Conservation (phyloP, 1,284 basidiomycete species). For the Apiotrichum porosum region DNA sequence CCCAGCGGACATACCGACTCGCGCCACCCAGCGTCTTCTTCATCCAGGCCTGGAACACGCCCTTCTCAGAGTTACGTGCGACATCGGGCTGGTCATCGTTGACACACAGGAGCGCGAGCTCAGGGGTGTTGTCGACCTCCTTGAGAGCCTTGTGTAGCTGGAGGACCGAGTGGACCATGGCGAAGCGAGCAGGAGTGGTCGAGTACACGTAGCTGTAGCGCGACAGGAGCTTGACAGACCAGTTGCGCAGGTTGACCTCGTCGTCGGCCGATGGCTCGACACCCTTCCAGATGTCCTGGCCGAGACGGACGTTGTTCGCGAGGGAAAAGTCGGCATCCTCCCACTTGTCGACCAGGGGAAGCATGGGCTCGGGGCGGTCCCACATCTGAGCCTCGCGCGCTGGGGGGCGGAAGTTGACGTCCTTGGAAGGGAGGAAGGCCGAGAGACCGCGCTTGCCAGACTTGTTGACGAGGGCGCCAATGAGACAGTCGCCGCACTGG, state of each 20-base stretch:
- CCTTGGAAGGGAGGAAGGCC: conserved; percentile 38
- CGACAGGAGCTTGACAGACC: conserved; percentile 38
- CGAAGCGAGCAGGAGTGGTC: conserved; percentile 25
- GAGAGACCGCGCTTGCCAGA: conserved; percentile 40
- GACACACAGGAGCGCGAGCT: conserved; percentile 31
- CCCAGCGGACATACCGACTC: conserved; percentile 17
- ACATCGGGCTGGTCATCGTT: conserved; percentile 41
- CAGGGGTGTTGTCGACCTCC: conserved; percentile 7
- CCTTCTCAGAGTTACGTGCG: background rate
- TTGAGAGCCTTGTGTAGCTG: conserved; percentile 18
- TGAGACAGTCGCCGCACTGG: conserved; percentile 46
- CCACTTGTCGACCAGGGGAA: conserved; percentile 29
- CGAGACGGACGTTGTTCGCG: conserved; percentile 20
- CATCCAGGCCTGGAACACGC: conserved; percentile 24
- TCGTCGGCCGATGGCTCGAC: conserved; percentile 10
- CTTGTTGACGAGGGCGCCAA: conserved; percentile 32
- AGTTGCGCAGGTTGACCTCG: conserved; percentile 27
- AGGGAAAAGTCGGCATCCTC: conserved; percentile 25
- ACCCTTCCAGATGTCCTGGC: conserved; percentile 36
- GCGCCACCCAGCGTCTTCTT: conserved; percentile 18
- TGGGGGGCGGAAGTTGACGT: conserved; percentile 17
- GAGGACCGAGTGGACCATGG: conserved; percentile 16
- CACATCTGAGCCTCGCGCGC: conserved; percentile 10
- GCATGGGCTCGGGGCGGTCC: conserved; percentile 31
- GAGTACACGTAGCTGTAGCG: conserved; percentile 36